Evolutionary conservation across 768 basidiomycete species (phyloP).

Genomic region (Mycena amicta): DNA sequence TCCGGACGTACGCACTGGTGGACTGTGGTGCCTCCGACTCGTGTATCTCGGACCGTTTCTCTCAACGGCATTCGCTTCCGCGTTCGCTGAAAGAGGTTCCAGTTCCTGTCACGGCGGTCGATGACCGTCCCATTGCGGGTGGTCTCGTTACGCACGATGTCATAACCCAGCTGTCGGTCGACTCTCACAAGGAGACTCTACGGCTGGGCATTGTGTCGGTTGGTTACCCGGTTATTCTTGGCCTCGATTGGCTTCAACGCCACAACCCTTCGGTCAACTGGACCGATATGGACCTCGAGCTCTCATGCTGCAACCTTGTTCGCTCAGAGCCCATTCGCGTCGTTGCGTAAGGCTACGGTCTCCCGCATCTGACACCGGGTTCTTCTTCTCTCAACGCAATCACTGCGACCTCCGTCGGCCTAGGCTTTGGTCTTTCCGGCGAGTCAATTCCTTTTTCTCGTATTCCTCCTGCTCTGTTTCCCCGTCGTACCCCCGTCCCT

Average conservation of each 20-base stretch:
- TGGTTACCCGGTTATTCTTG: slow-evolving; percentile 28
- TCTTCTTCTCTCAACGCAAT: slow-evolving; percentile 18
- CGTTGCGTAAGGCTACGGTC: slow-evolving; percentile 6
- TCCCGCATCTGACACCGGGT: background rate
- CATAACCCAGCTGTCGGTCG: slow-evolving; percentile 23
- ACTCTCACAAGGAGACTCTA: slow-evolving; percentile 26
- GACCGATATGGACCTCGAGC: slow-evolving; percentile 22
- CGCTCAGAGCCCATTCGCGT: slow-evolving; percentile 3
- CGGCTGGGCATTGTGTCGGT: slow-evolving; percentile 29
- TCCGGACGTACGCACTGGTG: slow-evolving; percentile 28
- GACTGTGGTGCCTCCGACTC: slow-evolving; percentile 30
- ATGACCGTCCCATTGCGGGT: slow-evolving; percentile 32
- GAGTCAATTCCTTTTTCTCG: slow-evolving; percentile 12
- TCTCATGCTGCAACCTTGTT: slow-evolving; percentile 24
- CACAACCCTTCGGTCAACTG: slow-evolving; percentile 21
- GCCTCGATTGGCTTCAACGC: slow-evolving; percentile 19
- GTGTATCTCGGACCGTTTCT: slow-evolving; percentile 29
- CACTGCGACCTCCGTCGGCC: slow-evolving; percentile 3
- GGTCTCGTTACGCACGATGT: slow-evolving; percentile 38
- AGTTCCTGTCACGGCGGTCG: slow-evolving; percentile 30
- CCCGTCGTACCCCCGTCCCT: too few relatives aligned
- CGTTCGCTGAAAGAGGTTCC: slow-evolving; percentile 26
- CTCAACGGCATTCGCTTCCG: slow-evolving; percentile 24
- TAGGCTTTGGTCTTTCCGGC: slow-evolving; percentile 11
- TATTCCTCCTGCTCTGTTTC: background rate